Conservation (phyloP, 495 filamentous ascomycete genomes). For the Massariosphaeria phaeospora region DNA sequence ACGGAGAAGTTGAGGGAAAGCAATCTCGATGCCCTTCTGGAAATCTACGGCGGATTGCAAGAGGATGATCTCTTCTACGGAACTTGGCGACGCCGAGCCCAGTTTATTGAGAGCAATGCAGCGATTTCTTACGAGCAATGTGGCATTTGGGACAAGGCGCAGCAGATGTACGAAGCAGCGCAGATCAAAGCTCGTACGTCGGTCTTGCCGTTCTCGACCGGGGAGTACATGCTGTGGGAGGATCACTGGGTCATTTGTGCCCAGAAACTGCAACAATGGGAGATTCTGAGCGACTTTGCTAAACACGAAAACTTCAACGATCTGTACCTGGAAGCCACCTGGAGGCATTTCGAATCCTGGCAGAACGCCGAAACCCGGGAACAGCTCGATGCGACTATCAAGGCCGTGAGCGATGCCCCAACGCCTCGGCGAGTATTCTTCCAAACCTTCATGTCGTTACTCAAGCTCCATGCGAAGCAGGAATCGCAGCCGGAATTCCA, state of each 20-base stretch:
- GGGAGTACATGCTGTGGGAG: slow-evolving; percentile 98
- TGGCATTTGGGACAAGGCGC: slow-evolving; percentile 98
- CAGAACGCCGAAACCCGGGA: slow-evolving; percentile 77
- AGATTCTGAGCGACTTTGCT: slow-evolving; percentile 93
- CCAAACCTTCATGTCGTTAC: slow-evolving; percentile 92
- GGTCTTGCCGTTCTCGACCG: slow-evolving; percentile 87
- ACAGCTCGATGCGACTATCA: slow-evolving; percentile 82
- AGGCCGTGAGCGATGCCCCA: slow-evolving; percentile 93
- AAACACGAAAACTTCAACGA: slow-evolving; percentile 99
- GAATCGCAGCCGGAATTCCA: slow-evolving; percentile 78
- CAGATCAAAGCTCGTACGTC: slow-evolving; percentile 96
- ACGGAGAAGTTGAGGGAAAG: slow-evolving; percentile 79
- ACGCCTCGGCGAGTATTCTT: slow-evolving; percentile 92
- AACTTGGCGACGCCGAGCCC: slow-evolving; percentile 89
- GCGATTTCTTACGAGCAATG: slow-evolving; percentile 97
- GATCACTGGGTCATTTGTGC: slow-evolving; percentile 98
- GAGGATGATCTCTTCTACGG: slow-evolving; percentile 98
- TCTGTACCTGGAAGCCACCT: slow-evolving; percentile 87
- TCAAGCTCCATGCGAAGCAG: slow-evolving; percentile 85
- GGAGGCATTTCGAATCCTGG: slow-evolving; percentile 93
- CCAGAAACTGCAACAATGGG: slow-evolving; percentile 98
- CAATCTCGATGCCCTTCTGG: slow-evolving; percentile 87
- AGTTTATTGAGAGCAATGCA: slow-evolving; percentile 94
- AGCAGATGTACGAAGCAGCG: slow-evolving; percentile 89
- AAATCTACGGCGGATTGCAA: slow-evolving; percentile 80